These are phyloP conservation scores for Kregervanrija fluxuum DNA, from an alignment of 805 yeast genomes.

Conservation along the genomic window DNA sequence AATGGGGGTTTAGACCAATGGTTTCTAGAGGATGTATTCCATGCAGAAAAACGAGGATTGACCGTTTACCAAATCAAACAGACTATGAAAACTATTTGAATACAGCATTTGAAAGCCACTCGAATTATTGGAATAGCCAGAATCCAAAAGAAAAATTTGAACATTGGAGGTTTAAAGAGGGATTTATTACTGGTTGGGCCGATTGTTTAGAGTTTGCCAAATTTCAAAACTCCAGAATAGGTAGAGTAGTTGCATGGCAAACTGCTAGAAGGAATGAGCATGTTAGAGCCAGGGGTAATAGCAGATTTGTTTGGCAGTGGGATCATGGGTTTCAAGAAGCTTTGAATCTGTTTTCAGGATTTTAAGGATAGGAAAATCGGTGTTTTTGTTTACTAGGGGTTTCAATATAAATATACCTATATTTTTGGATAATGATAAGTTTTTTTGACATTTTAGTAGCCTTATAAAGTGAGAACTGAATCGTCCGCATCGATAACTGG, in stretches of 20 bases:
- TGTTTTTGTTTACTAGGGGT: no score
- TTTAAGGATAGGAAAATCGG: background rate
- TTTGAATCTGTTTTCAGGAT: conserved; percentile 30
- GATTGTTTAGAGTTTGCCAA: conserved; percentile 66
- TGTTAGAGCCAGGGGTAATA: conserved; percentile 43
- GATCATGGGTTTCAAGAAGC: conserved; percentile 79
- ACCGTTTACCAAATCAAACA: conserved; percentile 31
- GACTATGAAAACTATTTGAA: conserved; percentile 35
- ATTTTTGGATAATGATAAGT: background rate
- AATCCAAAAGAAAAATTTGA: conserved; percentile 60
- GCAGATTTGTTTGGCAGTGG: conserved; percentile 76
- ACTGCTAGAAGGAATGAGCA: conserved; percentile 58
- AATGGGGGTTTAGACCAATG: conserved; percentile 90
- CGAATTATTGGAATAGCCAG: conserved; percentile 59
- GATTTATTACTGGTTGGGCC: conserved; percentile 66
- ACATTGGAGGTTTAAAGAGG: conserved; percentile 76
- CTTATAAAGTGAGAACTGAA: background rate
- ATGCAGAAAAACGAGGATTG: conserved; percentile 14
- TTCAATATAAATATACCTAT: no score
- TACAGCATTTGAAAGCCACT: conserved; percentile 39
- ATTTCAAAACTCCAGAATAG: conserved; percentile 64
- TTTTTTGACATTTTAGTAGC: background rate
- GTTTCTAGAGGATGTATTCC: conserved; percentile 53
- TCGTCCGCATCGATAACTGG: conserved; percentile 19
- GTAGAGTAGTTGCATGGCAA: conserved; percentile 68